Evolutionary conservation across 345 rosid species (phyloP).

Genomic region (Viola odorata): DNA sequence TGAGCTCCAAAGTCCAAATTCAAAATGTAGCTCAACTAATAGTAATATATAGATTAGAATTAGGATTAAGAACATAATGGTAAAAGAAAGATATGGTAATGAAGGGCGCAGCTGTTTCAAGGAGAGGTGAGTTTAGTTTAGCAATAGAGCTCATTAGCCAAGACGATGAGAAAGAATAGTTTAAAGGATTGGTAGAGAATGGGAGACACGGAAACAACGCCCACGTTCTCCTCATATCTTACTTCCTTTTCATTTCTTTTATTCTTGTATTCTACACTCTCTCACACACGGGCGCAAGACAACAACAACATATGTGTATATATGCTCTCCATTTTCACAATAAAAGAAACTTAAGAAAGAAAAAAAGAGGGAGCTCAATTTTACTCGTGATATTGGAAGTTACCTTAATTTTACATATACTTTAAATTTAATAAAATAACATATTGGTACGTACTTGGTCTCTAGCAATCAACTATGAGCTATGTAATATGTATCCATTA

Average conservation of each 20-base stretch:
- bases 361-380: too few relatives aligned
- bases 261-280: too few relatives aligned
- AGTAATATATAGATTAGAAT: background rate
- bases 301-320: too few relatives aligned
- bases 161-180: conserved; percentile 45
- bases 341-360: too few relatives aligned
- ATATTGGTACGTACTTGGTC: too few relatives aligned
- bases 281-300: too few relatives aligned
- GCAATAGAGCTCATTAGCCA: conserved; percentile 60
- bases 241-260: conserved; percentile 16
- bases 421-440: too few relatives aligned
- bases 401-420: too few relatives aligned
- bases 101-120: conserved; percentile 35
- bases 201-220: conserved; percentile 85
- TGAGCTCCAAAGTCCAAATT: conserved; percentile 5
- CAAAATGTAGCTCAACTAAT: background rate
- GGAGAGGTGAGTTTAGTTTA: conserved; percentile 28
- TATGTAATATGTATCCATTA: too few relatives aligned
- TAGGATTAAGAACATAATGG: background rate
- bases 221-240: conserved; percentile 73
- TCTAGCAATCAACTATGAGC: too few relatives aligned
- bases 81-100: background rate
- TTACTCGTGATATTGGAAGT: too few relatives aligned
- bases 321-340: too few relatives aligned
- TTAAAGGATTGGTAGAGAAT: conserved; percentile 31